phyloP scores from a whole-genome alignment of 495 filamentous ascomycete genomes.

The Hyaloscypha hepaticicola region DNA sequence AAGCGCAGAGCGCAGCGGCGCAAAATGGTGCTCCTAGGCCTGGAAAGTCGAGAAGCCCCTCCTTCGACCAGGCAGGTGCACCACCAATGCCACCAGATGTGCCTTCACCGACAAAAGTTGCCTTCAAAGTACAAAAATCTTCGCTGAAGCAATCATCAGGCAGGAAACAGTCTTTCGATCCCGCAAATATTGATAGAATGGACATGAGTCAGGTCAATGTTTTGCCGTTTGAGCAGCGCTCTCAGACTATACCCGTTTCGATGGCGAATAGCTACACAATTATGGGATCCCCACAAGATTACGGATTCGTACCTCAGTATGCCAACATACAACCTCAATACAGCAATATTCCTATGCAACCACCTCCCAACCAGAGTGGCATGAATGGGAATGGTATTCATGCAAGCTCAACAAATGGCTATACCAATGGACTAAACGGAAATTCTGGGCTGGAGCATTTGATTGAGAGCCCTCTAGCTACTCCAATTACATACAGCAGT shows the following conservation, averaged over 20 bases:
- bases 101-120: conserved; percentile 27
- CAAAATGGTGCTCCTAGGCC: neutral
- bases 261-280: conserved; percentile 21
- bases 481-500: conserved; percentile 9
- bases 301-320: conserved; percentile 26
- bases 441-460: conserved; percentile 18
- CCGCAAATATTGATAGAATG: conserved; percentile 43
- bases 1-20: conserved; percentile 5
- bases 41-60: neutral
- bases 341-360: conserved; percentile 20
- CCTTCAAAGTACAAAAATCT: conserved; percentile 45
- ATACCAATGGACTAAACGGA: conserved; percentile 3
- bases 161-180: conserved; percentile 48
- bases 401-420: conserved; percentile 12
- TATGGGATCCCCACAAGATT: conserved; percentile 8
- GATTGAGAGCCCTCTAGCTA: conserved; percentile 26
- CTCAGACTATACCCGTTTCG: conserved; percentile 9
- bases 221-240: conserved; percentile 23
- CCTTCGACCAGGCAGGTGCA: neutral
- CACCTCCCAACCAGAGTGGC: conserved; percentile 16
- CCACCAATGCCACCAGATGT: conserved; percentile 16
- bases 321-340: conserved; percentile 22
- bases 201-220: conserved; percentile 44
- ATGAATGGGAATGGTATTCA: neutral
- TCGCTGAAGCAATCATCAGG: conserved; percentile 27